phyloP scores from a whole-genome alignment of 2,329 filamentous ascomycete genomes.

The Trichophyton schoenleinii region DNA sequence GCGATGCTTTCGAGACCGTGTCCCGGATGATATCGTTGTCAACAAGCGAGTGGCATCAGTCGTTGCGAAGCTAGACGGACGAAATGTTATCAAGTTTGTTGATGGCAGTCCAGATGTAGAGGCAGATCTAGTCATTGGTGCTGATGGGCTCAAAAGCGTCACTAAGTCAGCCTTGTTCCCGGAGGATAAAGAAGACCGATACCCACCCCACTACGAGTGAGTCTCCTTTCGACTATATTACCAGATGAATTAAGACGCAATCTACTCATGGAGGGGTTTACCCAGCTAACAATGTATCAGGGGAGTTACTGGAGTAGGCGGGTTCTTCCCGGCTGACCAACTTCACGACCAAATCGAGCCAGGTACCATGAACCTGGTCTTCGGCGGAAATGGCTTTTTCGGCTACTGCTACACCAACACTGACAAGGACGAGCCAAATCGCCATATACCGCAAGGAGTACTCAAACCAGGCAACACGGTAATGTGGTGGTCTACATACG shows the following conservation, averaged over 20 bases:
- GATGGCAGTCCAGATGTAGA: conserved; percentile 23
- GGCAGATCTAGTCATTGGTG: conserved; percentile 33
- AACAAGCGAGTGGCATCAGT: conserved; percentile 24
- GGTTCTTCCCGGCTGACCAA: conserved; percentile 27
- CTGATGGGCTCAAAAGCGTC: conserved; percentile 31
- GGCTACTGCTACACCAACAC: conserved; percentile 33
- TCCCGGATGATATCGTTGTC: conserved; percentile 25
- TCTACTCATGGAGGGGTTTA: background rate
- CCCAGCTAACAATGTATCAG: conserved; percentile 13
- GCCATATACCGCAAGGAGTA: conserved; percentile 15
- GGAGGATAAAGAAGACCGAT: conserved; percentile 21
- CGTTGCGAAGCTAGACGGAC: conserved; percentile 16
- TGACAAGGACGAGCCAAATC: conserved; percentile 13
- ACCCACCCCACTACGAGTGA: conserved; percentile 32
- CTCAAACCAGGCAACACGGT: conserved; percentile 22
- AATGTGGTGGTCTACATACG: conserved; percentile 38
- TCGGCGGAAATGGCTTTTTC: conserved; percentile 40
- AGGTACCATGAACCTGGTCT: conserved; percentile 32
- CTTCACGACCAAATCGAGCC: conserved; percentile 22
- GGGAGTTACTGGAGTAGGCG: conserved; percentile 36
- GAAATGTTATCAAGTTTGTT: conserved; percentile 23
- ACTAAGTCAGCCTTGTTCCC: conserved; percentile 28
- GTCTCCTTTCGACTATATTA: conserved; percentile 6
- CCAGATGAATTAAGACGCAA: background rate
- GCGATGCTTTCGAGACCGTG: conserved; percentile 24